Evolutionary conservation across 768 basidiomycete genomes (phyloP).

Genomic region (Panellus pusillus): DNA sequence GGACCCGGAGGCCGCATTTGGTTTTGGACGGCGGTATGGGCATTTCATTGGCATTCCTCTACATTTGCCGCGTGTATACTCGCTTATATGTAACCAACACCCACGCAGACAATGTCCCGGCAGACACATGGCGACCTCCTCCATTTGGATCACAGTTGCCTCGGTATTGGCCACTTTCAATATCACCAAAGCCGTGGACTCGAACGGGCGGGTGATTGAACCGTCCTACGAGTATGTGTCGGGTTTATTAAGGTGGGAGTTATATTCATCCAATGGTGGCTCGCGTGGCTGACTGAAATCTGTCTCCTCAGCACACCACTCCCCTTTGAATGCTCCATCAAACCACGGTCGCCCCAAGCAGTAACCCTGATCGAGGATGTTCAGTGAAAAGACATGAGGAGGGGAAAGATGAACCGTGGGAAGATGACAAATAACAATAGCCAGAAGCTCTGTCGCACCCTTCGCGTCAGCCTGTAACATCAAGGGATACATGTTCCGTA

Average conservation of each 20-base stretch:
- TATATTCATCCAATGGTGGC: neutral
- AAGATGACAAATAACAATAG: too few species aligned
- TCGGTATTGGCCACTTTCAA: constrained; percentile 2
- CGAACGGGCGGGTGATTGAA: neutral
- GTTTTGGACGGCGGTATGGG: constrained; percentile 7
- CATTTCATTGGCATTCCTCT: neutral
- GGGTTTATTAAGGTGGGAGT: neutral
- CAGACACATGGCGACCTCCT: neutral
- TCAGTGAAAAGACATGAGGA: too few species aligned
- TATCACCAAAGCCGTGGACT: neutral
- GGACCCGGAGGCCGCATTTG: neutral
- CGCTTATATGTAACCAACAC: neutral
- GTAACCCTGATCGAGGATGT: too few species aligned
- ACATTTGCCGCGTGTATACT: too few species aligned
- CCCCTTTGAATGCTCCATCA: constrained; percentile 4
- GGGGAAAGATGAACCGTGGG: too few species aligned
- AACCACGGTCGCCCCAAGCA: neutral
- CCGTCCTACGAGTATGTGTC: neutral
- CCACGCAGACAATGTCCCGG: neutral
- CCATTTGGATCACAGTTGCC: neutral
- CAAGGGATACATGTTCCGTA: too few species aligned
- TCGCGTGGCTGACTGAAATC: neutral
- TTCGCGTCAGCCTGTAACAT: too few species aligned
- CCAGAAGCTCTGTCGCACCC: too few species aligned
- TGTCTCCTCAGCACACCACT: neutral